Evolutionary conservation across 2,329 filamentous ascomycete species (phyloP).

Genomic region (Aquanectria penicillioides): DNA sequence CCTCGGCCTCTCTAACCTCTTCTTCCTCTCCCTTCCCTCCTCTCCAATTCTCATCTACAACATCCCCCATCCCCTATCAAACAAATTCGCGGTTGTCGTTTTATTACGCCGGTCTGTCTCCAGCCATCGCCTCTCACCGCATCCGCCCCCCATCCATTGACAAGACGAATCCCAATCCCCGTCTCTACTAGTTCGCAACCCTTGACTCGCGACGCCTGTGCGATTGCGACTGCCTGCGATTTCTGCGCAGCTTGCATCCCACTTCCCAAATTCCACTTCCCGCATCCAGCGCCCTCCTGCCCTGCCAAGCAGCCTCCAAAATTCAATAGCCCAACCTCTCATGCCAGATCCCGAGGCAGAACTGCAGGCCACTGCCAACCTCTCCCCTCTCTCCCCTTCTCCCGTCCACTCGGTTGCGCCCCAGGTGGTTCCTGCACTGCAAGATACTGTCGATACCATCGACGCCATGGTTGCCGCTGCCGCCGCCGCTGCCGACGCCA

Average conservation of each 20-base stretch:
- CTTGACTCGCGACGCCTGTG: constrained; percentile 31
- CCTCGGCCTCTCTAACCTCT: constrained; percentile 18
- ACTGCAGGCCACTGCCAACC: constrained; percentile 62
- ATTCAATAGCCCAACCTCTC: constrained; percentile 44
- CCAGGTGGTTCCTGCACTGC: constrained; percentile 60
- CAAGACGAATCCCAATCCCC: constrained; percentile 30
- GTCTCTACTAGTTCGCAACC: constrained; percentile 30
- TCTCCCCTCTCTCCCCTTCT: constrained; percentile 62
- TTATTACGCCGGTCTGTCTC: constrained; percentile 32
- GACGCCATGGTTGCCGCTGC: constrained; percentile 57
- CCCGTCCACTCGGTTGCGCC: constrained; percentile 58
- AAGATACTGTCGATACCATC: constrained; percentile 62
- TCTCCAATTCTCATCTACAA: constrained; percentile 26
- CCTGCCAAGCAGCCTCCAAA: constrained; percentile 26
- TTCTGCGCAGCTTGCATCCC: constrained; percentile 22
- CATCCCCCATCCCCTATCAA: constrained; percentile 21
- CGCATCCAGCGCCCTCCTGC: constrained; percentile 22
- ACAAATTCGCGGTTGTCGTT: constrained; percentile 22
- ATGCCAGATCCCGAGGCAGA: constrained; percentile 58
- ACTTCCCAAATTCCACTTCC: constrained; percentile 17
- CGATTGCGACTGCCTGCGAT: constrained; percentile 29
- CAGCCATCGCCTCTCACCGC: constrained; percentile 23
- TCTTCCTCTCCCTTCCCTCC: background rate
- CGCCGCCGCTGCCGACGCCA: constrained; percentile 38
- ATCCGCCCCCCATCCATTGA: constrained; percentile 29